These are phyloP conservation scores for Pythium brachiatum DNA, from an alignment of 352 stramenopile genomes.

Conservation along the genomic window DNA sequence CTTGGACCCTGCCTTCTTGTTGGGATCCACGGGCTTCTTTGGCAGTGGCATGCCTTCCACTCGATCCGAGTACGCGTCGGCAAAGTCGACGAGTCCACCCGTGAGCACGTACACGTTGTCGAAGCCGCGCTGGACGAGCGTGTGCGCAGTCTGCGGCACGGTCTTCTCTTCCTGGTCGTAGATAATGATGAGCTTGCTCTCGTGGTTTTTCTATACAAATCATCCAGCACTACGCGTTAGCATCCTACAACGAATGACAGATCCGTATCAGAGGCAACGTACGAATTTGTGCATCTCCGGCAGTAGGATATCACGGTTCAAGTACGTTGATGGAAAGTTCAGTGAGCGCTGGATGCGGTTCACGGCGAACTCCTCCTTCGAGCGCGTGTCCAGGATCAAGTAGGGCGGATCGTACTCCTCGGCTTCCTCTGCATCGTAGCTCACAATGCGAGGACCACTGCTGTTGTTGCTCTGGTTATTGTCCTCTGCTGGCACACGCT, in stretches of 20 bases:
- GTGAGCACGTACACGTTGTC: conserved; percentile 85
- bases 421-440: conserved; percentile 72
- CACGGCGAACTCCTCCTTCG: conserved; percentile 61
- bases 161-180: conserved; percentile 78
- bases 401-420: conserved; percentile 79
- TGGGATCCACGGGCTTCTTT: conserved; percentile 47
- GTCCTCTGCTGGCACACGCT: conserved; percentile 48
- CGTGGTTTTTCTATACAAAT: conserved; percentile 60
- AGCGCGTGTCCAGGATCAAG: conserved; percentile 64
- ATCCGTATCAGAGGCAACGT: conserved; percentile 1
- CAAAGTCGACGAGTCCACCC: conserved; percentile 60
- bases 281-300: conserved; percentile 77
- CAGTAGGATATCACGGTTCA: conserved; percentile 63
- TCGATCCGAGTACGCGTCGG: conserved; percentile 57
- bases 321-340: conserved; percentile 52
- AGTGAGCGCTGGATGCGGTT: conserved; percentile 74
- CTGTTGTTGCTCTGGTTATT: conserved; percentile 34
- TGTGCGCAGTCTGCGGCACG: conserved; percentile 55
- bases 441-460: conserved; percentile 60
- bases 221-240: background rate
- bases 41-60: conserved; percentile 61
- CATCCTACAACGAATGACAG: background rate
- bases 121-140: conserved; percentile 76
- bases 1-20: conserved; percentile 42
- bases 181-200: conserved; percentile 71